These are phyloP conservation scores for Fusarium staphyleae DNA, from an alignment of 2,329 filamentous ascomycete species.

Conservation along the genomic window DNA sequence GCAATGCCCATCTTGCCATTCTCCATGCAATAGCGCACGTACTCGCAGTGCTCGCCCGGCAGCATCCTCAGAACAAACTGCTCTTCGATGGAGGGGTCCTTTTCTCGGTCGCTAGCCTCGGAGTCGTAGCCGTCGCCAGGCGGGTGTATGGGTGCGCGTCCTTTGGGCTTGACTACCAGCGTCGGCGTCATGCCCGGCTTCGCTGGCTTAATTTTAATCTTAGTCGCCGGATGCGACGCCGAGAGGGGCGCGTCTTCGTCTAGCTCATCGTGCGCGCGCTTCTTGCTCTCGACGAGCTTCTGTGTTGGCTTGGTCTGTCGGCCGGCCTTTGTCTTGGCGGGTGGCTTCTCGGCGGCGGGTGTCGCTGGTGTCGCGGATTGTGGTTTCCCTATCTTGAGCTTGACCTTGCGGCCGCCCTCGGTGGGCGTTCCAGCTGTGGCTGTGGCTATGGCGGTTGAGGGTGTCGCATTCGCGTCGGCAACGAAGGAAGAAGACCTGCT, in stretches of 20 bases:
- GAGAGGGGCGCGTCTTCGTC: constrained; percentile 52
- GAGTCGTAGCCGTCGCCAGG: constrained; percentile 94
- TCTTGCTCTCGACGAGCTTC: constrained; percentile 65
- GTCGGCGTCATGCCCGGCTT: constrained; percentile 48
- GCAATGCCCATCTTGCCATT: constrained; percentile 78
- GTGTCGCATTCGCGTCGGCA: constrained; percentile 36
- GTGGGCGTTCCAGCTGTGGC: constrained; percentile 35
- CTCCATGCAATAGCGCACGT: constrained; percentile 76
- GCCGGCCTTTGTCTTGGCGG: constrained; percentile 65
- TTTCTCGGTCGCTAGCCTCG: constrained; percentile 88
- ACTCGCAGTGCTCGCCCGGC: constrained; percentile 85
- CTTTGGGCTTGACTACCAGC: constrained; percentile 66
- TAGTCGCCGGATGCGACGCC: constrained; percentile 52
- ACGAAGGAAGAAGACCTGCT: constrained; percentile 48
- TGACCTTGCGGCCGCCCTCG: constrained; percentile 49
- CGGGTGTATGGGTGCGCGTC: constrained; percentile 71
- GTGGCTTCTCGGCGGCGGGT: constrained; percentile 41
- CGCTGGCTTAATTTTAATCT: constrained; percentile 60
- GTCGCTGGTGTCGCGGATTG: constrained; percentile 47
- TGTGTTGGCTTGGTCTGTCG: constrained; percentile 66
- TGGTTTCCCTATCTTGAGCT: constrained; percentile 52
- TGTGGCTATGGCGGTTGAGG: constrained; percentile 21
- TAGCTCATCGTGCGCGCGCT: constrained; percentile 65
- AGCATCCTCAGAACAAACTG: constrained; percentile 89
- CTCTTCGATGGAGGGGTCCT: constrained; percentile 87